phyloP scores from a whole-genome alignment of 2,329 filamentous ascomycete genomes.

The Ascochyta fabae region DNA sequence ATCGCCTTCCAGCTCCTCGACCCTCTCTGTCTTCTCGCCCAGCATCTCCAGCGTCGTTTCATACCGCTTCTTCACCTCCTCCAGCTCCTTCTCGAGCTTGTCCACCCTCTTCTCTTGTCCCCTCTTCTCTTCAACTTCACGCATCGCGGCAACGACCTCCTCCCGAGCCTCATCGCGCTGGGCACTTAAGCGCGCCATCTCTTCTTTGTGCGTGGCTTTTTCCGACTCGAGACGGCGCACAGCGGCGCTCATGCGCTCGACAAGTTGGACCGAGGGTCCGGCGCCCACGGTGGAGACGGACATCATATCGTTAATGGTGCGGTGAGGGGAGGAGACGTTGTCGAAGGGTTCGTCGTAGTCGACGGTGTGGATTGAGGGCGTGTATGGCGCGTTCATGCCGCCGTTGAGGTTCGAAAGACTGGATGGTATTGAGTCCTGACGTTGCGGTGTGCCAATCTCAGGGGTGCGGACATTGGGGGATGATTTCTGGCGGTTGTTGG shows the following conservation, averaged over 20 bases:
- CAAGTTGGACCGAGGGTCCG: conserved; percentile 90
- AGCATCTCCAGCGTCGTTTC: conserved; percentile 92
- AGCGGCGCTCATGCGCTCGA: conserved; percentile 93
- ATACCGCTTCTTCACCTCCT: conserved; percentile 76
- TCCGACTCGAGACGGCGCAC: conserved; percentile 91
- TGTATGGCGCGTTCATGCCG: conserved; percentile 43
- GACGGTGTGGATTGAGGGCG: conserved; percentile 56
- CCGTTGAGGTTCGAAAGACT: conserved; percentile 47
- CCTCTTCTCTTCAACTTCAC: conserved; percentile 77
- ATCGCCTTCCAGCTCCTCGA: conserved; percentile 88
- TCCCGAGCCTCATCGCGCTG: conserved; percentile 91
- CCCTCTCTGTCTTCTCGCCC: conserved; percentile 94
- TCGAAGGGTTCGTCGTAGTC: conserved; percentile 60
- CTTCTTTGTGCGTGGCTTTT: conserved; percentile 86
- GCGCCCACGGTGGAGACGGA: conserved; percentile 89
- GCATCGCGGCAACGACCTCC: conserved; percentile 90
- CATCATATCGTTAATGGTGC: conserved; percentile 75
- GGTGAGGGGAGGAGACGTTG: conserved; percentile 66
- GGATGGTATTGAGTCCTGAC: conserved; percentile 45
- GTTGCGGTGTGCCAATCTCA: conserved; percentile 41
- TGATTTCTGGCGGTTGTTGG: conserved; percentile 43
- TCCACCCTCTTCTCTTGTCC: conserved; percentile 65
- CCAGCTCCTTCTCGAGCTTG: conserved; percentile 71
- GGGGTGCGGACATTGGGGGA: conserved; percentile 44
- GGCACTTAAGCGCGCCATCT: conserved; percentile 77